phyloP scores from a whole-genome alignment of 2,329 filamentous ascomycete species.

The Colletotrichum limetticola region DNA sequence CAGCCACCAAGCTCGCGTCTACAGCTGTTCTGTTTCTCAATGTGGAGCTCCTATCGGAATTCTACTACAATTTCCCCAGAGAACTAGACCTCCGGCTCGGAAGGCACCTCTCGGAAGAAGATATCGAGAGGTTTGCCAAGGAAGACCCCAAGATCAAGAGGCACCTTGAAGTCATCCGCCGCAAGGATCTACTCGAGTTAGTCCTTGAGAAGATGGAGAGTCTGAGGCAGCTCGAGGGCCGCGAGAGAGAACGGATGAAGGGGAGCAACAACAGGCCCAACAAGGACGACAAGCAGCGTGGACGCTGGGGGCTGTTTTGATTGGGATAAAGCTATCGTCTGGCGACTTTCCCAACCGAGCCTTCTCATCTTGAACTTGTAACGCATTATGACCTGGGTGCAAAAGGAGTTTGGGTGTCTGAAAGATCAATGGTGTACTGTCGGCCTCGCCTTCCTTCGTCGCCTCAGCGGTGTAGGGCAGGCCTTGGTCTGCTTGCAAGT shows the following conservation, averaged over 20 bases:
- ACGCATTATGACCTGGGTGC: constrained; percentile 28
- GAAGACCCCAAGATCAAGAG: constrained; percentile 91
- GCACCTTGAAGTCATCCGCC: constrained; percentile 90
- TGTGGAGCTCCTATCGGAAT: constrained; percentile 94
- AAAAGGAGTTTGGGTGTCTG: constrained; percentile 31
- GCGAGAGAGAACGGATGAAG: constrained; percentile 66
- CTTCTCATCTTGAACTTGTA: constrained; percentile 2
- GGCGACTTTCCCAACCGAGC: background rate
- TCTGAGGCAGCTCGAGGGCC: constrained; percentile 82
- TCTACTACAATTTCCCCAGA: constrained; percentile 96
- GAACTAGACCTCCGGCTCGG: constrained; percentile 90
- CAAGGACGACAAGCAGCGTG: constrained; percentile 54
- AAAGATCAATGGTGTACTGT: constrained; percentile 1
- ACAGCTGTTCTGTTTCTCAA: constrained; percentile 98
- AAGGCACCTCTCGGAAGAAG: constrained; percentile 78
- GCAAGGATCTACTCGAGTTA: constrained; percentile 92
- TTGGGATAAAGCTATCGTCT: background rate
- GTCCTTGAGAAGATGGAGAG: constrained; percentile 97
- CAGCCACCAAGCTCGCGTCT: constrained; percentile 92
- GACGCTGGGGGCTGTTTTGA: constrained; percentile 63
- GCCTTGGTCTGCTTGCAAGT: constrained; percentile 3
- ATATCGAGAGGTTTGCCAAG: constrained; percentile 90
- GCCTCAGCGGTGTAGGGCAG: background rate
- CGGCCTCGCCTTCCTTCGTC: background rate
- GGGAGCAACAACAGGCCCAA: constrained; percentile 43